Evolutionary conservation across 352 stramenopile species (phyloP).

Genomic region (Globisporangium lucens): DNA sequence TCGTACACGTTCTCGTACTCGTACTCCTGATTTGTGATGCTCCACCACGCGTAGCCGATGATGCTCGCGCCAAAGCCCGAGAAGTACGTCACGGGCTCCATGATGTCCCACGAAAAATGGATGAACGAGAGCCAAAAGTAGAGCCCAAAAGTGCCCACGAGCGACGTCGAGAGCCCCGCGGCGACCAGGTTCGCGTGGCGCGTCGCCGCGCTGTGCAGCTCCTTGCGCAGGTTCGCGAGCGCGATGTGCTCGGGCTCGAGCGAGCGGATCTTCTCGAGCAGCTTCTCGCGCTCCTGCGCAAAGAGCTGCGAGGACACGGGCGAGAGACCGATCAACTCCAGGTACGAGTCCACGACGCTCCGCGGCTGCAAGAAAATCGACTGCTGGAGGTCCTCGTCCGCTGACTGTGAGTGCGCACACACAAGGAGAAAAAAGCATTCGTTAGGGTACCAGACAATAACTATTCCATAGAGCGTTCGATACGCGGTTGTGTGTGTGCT

Average conservation of each 20-base stretch:
- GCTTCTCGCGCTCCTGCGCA: constrained; percentile 48
- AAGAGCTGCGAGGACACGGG: constrained; percentile 71
- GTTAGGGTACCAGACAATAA: neutral
- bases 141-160: constrained; percentile 74
- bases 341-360: constrained; percentile 76
- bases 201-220: constrained; percentile 58
- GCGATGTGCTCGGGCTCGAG: constrained; percentile 69
- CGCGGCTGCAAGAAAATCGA: constrained; percentile 80
- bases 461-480: neutral
- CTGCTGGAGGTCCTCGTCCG: constrained; percentile 67
- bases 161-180: constrained; percentile 50
- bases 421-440: neutral
- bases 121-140: constrained; percentile 90
- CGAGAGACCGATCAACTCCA: constrained; percentile 72
- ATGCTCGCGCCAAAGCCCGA: constrained; percentile 80
- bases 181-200: constrained; percentile 58
- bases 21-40: constrained; percentile 82
- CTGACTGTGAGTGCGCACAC: constrained; percentile 20
- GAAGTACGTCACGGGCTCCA: constrained; percentile 90
- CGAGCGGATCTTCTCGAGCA: constrained; percentile 64
- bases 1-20: constrained; percentile 88
- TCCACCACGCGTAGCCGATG: constrained; percentile 83
- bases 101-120: constrained; percentile 89
- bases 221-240: constrained; percentile 55
- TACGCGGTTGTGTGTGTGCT: neutral